phyloP scores from a whole-genome alignment of 176 grass and related monocot genomes.

The Phoenix roebelenii region DNA sequence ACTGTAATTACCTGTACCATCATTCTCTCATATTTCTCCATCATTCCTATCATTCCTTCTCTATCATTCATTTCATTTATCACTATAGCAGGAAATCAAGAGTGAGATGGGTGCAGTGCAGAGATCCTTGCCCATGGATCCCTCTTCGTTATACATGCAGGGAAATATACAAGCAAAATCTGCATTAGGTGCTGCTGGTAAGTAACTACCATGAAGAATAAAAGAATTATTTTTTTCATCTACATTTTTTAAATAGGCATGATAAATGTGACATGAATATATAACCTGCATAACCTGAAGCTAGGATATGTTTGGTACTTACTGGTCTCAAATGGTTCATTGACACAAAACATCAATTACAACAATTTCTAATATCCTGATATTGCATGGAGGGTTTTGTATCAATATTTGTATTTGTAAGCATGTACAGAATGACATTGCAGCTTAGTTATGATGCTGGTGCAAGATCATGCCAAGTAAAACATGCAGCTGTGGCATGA shows the following conservation, averaged over 20 bases:
- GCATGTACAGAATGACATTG: too few species aligned
- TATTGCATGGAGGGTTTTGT: too few species aligned
- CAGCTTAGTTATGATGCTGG: too few species aligned
- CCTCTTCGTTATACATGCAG: constrained; percentile 49
- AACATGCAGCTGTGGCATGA: too few species aligned
- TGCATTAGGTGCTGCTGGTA: constrained; percentile 54
- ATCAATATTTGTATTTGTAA: too few species aligned
- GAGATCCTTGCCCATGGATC: constrained; percentile 59
- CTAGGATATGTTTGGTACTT: too few species aligned
- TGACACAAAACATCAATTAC: too few species aligned
- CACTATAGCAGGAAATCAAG: constrained; percentile 61
- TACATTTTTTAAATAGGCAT: constrained; percentile 2
- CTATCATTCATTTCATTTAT: constrained; percentile 8
- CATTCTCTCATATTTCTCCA: neutral
- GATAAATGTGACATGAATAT: neutral
- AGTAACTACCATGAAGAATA: constrained; percentile 18
- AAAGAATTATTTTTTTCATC: constrained; percentile 2
- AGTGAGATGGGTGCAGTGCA: constrained; percentile 47
- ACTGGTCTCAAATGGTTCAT: too few species aligned
- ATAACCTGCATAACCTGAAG: too few species aligned
- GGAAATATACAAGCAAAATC: constrained; percentile 70
- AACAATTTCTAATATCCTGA: too few species aligned
- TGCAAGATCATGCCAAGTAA: too few species aligned
- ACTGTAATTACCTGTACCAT: constrained; percentile 33
- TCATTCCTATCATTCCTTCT: neutral